These are phyloP conservation scores for Ambrosiella beaveri DNA, from an alignment of 2,329 filamentous ascomycete genomes.

Conservation along the genomic window DNA sequence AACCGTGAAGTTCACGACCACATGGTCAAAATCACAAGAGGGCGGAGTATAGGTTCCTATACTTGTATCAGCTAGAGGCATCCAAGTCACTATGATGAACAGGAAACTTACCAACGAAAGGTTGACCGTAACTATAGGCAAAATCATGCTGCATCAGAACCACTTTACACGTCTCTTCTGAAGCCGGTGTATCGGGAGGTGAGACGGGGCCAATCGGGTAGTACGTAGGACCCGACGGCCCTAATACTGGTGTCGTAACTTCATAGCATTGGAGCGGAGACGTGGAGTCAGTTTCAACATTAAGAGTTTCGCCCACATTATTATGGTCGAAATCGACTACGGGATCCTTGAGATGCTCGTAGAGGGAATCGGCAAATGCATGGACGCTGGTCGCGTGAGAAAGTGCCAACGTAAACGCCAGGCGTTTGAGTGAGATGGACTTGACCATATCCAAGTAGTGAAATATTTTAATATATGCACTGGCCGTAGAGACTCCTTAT, in stretches of 20 bases:
- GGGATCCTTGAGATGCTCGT: not conserved
- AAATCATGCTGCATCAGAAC: conserved; percentile 57
- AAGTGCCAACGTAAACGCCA: not conserved
- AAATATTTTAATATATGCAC: not conserved
- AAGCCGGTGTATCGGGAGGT: not conserved
- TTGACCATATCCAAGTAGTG: not conserved
- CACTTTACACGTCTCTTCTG: conserved; percentile 26
- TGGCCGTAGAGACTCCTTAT: too few relatives aligned
- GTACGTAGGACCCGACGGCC: conserved; percentile 23
- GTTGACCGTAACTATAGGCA: conserved; percentile 53
- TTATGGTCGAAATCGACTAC: not conserved
- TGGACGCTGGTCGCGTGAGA: not conserved
- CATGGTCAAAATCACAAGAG: conserved; percentile 51
- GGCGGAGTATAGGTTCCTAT: conserved; percentile 49
- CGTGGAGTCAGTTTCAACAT: not conserved
- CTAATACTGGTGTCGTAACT: conserved; percentile 48
- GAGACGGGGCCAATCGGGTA: conserved; percentile 16
- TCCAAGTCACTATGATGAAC: not conserved
- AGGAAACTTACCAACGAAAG: conserved; percentile 44
- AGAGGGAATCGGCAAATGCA: not conserved
- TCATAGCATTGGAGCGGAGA: conserved; percentile 41
- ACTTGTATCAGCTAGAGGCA: not conserved
- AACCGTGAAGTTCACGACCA: conserved; percentile 61
- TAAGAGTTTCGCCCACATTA: not conserved
- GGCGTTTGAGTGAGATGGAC: not conserved